phyloP scores from a whole-genome alignment of 495 filamentous ascomycete genomes.

The Penicillium pancosmium region DNA sequence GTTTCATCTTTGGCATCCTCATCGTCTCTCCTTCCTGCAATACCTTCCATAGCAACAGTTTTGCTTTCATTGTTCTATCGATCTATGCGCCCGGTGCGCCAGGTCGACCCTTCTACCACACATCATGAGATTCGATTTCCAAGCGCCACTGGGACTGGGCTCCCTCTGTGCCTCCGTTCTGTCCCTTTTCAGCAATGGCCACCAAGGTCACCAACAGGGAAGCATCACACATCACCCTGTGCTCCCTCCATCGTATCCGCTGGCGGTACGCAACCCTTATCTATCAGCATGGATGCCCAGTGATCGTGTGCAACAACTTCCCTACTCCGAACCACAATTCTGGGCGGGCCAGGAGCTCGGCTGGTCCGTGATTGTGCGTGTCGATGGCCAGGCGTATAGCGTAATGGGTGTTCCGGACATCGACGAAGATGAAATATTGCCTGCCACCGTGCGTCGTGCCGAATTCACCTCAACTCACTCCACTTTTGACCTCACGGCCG shows the following conservation, averaged over 20 bases:
- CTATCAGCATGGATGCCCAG: constrained; percentile 52
- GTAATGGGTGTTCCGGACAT: constrained; percentile 45
- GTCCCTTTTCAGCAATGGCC: constrained; percentile 16
- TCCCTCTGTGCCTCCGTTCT: constrained; percentile 30
- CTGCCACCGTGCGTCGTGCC: constrained; percentile 41
- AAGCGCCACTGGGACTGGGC: constrained; percentile 23
- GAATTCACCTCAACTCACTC: constrained; percentile 53
- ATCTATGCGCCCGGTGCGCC: constrained; percentile 12
- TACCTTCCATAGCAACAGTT: background rate
- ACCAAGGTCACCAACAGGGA: constrained; percentile 6
- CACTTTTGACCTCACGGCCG: constrained; percentile 46
- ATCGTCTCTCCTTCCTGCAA: background rate
- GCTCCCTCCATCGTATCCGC: constrained; percentile 49
- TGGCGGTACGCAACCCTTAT: constrained; percentile 52
- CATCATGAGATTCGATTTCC: constrained; percentile 32
- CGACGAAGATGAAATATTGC: constrained; percentile 25
- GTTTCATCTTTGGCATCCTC: background rate
- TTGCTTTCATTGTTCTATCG: background rate
- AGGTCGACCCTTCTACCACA: background rate
- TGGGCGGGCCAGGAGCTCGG: constrained; percentile 51
- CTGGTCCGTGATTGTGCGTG: constrained; percentile 51
- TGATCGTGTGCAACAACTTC: constrained; percentile 38
- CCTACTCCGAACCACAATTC: constrained; percentile 50
- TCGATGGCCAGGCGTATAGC: constrained; percentile 51
- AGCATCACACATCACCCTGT: constrained; percentile 29